Evolutionary conservation across 2,329 filamentous ascomycete genomes (phyloP).

Genomic region (Onygenales sp.): DNA sequence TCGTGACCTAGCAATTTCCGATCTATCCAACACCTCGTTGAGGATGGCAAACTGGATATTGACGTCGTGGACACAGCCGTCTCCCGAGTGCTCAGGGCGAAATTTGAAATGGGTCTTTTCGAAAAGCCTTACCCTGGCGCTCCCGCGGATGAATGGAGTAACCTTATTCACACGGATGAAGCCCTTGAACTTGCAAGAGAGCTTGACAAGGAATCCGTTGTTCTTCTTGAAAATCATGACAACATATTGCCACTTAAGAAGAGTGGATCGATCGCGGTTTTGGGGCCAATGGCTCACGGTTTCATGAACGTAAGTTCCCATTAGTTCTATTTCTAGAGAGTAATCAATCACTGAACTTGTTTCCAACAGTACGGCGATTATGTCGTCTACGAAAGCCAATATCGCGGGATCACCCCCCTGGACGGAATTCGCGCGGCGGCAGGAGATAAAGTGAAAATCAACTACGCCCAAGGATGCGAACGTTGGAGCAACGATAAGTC

Average conservation of each 20-base stretch:
- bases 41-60: slow-evolving; percentile 51
- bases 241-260: slow-evolving; percentile 48
- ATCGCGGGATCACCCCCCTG: slow-evolving; percentile 58
- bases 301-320: slow-evolving; percentile 53
- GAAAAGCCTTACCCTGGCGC: slow-evolving; percentile 58
- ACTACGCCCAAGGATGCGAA: slow-evolving; percentile 61
- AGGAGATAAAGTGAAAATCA: slow-evolving; percentile 47
- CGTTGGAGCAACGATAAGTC: slow-evolving; percentile 63
- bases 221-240: slow-evolving; percentile 51
- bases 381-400: slow-evolving; percentile 55
- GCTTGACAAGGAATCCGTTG: slow-evolving; percentile 55
- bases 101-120: slow-evolving; percentile 62
- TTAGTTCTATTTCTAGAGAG: slow-evolving; percentile 9
- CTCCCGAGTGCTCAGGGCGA: slow-evolving; percentile 53
- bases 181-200: slow-evolving; percentile 51
- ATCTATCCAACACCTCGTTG: slow-evolving; percentile 55
- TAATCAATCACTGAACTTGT: not conserved
- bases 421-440: slow-evolving; percentile 57
- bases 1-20: slow-evolving; percentile 45
- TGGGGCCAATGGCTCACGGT: slow-evolving; percentile 65
- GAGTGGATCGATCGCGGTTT: slow-evolving; percentile 59
- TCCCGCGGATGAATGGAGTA: slow-evolving; percentile 43
- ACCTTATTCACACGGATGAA: slow-evolving; percentile 54
- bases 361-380: slow-evolving; percentile 57
- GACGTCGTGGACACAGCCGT: slow-evolving; percentile 57